Evolutionary conservation across 2,329 filamentous ascomycete species (phyloP).

Genomic region (Xylaria polymorpha): DNA sequence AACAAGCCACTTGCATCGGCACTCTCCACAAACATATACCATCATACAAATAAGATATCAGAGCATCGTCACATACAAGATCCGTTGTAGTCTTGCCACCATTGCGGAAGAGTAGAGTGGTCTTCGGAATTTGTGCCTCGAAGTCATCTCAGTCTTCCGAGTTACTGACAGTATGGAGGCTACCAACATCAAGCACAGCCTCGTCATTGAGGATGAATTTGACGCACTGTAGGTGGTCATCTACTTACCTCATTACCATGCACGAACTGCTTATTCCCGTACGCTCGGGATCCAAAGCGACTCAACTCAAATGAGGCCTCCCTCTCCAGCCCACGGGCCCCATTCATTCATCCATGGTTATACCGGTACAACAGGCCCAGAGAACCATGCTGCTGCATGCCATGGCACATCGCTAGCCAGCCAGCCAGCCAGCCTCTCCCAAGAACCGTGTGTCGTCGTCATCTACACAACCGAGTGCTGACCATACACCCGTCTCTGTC

Average conservation of each 20-base stretch:
- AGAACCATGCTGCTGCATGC: not conserved
- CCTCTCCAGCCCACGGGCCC: not conserved
- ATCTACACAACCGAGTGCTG: conserved; percentile 20
- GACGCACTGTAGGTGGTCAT: conserved; percentile 63
- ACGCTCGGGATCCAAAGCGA: not conserved
- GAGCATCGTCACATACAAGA: not conserved
- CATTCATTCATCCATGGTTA: not conserved
- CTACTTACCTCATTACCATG: not conserved
- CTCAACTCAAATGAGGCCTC: conserved; percentile 23
- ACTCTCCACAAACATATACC: not conserved
- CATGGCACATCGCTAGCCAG: conserved; percentile 1
- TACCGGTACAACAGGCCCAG: not conserved
- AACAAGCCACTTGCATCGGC: not conserved
- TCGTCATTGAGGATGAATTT: conserved; percentile 64
- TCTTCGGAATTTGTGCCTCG: not conserved
- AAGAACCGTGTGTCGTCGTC: not conserved
- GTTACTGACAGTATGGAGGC: conserved; percentile 43
- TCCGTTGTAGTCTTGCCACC: too few relatives aligned
- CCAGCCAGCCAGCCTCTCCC: conserved; percentile 3
- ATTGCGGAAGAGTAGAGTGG: not conserved
- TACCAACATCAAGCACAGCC: conserved; percentile 53
- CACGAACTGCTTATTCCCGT: not conserved
- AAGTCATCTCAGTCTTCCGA: not conserved
- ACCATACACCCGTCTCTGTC: conserved; percentile 20
- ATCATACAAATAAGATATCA: not conserved